Base-by-base conservation (phyloP, 1,139 yeast genomes). In the Suhomyces ambrosiae region DNA sequence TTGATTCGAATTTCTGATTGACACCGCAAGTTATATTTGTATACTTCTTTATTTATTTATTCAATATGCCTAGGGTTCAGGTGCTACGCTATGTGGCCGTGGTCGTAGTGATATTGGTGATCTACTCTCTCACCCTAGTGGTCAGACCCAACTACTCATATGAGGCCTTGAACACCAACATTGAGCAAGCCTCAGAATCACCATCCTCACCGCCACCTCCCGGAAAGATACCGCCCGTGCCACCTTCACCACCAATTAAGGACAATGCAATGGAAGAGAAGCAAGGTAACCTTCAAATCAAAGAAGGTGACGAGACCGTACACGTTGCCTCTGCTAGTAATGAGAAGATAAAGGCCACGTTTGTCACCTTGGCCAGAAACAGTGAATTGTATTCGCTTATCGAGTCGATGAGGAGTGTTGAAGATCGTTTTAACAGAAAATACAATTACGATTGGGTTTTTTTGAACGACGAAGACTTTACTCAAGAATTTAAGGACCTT, bases 391-490 rank as follows among this genome's bases (percentile, higher is more conserved):
- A 68, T 32, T 80, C 77, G 3, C 84, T 88, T 10, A 62, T 84
- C 38, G 68, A 71, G 46, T 73, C 90, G 2, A 84, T 86, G 65
- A 68, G 89, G 41, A 69, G 78, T 23, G 67, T 83, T 38, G 92
- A 86, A 60, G 87, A 82, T 55, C 68, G 89, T 32, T 86, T 85
- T 68, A 86, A 86, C 64, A 56, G 65, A 27, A 70, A 76, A 41
- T 85, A 61, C 63, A 70, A 81, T 52, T 86, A 86, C 57, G 92
- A 85, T 57, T 86, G 94, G 94, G 85, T 85, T 9, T 86, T 86
- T 54, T 66, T 85, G 42, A 84, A 84, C 60, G 83, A 84, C 47
- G 83, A 74, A 45, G 74, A 67, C 14, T 82, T 82, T 54, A 58
- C 72, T 17, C 71, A 73, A 9, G 82, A 81, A 33, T 83, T 84